phyloP scores from a whole-genome alignment of 2,329 filamentous ascomycete species.

The Pseudocercospora crystallina region DNA sequence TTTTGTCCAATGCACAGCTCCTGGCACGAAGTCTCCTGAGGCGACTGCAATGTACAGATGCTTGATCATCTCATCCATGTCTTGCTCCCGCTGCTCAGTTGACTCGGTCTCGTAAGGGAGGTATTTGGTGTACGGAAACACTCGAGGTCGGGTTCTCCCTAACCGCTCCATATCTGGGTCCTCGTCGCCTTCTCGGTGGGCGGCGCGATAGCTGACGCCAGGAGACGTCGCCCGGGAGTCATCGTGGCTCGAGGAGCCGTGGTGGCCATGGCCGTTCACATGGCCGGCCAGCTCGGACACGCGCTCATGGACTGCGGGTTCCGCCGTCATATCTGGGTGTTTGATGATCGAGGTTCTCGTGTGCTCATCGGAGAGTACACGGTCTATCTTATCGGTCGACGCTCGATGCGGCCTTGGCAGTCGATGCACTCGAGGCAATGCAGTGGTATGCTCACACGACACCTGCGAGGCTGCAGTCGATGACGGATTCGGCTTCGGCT shows the following conservation, averaged over 20 bases:
- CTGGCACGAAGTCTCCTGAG: slow-evolving; percentile 89
- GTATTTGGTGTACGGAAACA: slow-evolving; percentile 88
- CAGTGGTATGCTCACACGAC: slow-evolving; percentile 9
- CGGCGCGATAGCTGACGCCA: slow-evolving; percentile 55
- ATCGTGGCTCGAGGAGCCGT: slow-evolving; percentile 52
- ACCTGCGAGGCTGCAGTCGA: not conserved
- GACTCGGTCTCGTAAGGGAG: slow-evolving; percentile 87
- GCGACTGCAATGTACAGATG: slow-evolving; percentile 90
- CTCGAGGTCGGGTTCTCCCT: slow-evolving; percentile 74
- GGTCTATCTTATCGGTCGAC: no score
- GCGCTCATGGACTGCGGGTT: slow-evolving; percentile 29
- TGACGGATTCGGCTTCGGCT: no score
- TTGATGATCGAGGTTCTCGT: slow-evolving; percentile 16
- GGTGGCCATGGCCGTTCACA: slow-evolving; percentile 39
- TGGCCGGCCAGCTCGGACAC: slow-evolving; percentile 44
- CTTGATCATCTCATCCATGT: slow-evolving; percentile 83
- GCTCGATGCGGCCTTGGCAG: not conserved
- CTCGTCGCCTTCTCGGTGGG: slow-evolving; percentile 29
- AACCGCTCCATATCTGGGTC: slow-evolving; percentile 54
- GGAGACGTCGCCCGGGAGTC: slow-evolving; percentile 86
- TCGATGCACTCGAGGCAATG: not conserved
- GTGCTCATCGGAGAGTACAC: slow-evolving; percentile 18
- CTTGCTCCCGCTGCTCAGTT: slow-evolving; percentile 71
- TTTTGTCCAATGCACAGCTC: slow-evolving; percentile 93
- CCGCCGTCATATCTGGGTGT: slow-evolving; percentile 26